Evolutionary conservation across 305 asterid genomes (phyloP).

Genomic region (Ruellia speciosa): DNA sequence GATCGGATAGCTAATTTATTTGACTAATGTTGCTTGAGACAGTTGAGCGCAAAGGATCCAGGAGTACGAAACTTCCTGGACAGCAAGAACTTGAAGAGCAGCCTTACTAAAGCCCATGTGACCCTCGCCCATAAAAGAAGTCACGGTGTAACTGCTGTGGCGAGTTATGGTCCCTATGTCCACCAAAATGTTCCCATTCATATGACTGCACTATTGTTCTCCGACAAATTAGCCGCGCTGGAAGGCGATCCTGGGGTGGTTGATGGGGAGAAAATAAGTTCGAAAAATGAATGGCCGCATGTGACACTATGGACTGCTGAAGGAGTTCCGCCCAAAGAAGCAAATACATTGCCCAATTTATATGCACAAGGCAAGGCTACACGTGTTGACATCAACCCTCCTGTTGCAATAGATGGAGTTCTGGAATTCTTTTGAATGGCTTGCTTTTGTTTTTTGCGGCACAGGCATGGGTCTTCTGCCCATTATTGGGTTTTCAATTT

Average conservation of each 20-base stretch:
- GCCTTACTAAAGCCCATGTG: conserved; percentile 55
- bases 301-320: conserved; percentile 74
- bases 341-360: conserved; percentile 57
- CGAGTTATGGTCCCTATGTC: conserved; percentile 53
- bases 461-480: too few relatives aligned
- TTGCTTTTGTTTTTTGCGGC: too few relatives aligned
- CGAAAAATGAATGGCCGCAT: conserved; percentile 87
- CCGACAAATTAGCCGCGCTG: conserved; percentile 70
- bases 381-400: conserved; percentile 72
- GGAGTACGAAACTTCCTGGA: conserved; percentile 40
- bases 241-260: conserved; percentile 59
- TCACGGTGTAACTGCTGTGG: conserved; percentile 81
- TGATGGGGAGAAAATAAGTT: conserved; percentile 61
- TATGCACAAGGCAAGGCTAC: conserved; percentile 66
- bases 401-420: conserved; percentile 52
- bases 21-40: conserved; percentile 18
- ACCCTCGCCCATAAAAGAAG: conserved; percentile 94
- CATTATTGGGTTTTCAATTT: too few relatives aligned
- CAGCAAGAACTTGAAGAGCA: conserved; percentile 48
- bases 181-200: conserved; percentile 54
- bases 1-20: background rate
- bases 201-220: conserved; percentile 49
- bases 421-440: conserved; percentile 36
- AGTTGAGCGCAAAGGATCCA: conserved; percentile 60
- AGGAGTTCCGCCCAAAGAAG: conserved; percentile 65